A percentile compares a stretch with the other conserved stretches of the same genome.
These are phyloP conservation scores for Oryza coarctata DNA, from an alignment of 176 grass and related monocot genomes.

Conservation along the genomic window DNA sequence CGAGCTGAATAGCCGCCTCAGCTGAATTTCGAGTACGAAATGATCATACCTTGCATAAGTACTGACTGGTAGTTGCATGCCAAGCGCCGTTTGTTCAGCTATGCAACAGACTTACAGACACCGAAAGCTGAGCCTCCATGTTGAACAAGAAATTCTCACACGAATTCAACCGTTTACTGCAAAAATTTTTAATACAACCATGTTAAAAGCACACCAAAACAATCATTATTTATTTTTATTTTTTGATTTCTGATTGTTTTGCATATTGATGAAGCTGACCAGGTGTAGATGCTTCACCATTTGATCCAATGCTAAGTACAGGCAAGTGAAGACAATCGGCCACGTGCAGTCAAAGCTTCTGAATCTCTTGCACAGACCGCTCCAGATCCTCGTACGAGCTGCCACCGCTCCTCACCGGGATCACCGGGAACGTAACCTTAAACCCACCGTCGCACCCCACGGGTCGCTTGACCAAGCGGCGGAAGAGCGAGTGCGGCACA, in stretches of 20 bases:
- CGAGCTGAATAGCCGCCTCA: not conserved
- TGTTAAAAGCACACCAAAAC: not conserved
- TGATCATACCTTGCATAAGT: not conserved
- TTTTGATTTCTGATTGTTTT: not conserved
- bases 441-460: conserved; percentile 17
- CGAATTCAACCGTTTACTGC: not conserved
- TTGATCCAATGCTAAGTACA: not conserved
- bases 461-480: conserved; percentile 16
- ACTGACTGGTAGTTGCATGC: not conserved
- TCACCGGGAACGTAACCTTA: conserved; percentile 27
- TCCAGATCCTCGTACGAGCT: conserved; percentile 44
- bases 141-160: not conserved
- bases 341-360: not conserved
- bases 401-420: conserved; percentile 42
- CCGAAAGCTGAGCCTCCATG: not conserved
- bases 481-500: conserved; percentile 45
- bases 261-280: no score
- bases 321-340: not conserved
- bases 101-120: not conserved
- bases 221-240: not conserved
- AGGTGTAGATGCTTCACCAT: no score
- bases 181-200: not conserved
- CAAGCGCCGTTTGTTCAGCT: not conserved
- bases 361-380: conserved; percentile 2
- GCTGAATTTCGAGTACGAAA: not conserved